Evolutionary conservation across 2,329 filamentous ascomycete genomes (phyloP).

Genomic region (Tolypocladium paradoxum): DNA sequence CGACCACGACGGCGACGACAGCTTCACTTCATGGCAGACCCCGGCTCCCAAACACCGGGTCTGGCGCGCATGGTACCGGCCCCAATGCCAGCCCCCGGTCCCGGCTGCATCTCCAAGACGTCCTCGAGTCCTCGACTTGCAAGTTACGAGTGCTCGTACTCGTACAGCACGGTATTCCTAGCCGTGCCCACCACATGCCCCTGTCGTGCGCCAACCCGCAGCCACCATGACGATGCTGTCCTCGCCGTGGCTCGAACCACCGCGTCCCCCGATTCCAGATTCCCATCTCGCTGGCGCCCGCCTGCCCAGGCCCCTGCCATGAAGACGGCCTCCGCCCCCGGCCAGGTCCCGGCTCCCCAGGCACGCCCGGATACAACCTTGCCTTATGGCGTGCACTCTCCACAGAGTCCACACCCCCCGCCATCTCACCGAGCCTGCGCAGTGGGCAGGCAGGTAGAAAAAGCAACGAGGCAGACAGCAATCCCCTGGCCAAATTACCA

Average conservation of each 20-base stretch:
- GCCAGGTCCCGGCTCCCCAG: not conserved
- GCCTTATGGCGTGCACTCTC: not conserved
- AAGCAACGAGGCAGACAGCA: slow-evolving; percentile 1
- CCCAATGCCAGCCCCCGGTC: not conserved
- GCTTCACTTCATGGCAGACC: not conserved
- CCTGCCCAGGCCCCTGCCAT: not conserved
- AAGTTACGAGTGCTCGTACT: not conserved
- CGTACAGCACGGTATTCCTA: not conserved
- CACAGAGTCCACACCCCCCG: not conserved
- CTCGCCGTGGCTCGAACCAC: not conserved
- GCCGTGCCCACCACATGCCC: not conserved
- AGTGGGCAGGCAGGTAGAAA: slow-evolving; percentile 1
- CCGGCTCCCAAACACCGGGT: not conserved
- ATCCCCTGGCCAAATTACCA: not conserved
- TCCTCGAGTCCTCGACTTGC: not conserved
- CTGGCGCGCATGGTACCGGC: not conserved
- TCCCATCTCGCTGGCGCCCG: not conserved
- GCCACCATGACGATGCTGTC: slow-evolving; percentile 1
- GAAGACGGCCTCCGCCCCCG: not conserved
- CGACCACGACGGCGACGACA: not conserved
- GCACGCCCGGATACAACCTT: not conserved
- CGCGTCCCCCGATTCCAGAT: not conserved
- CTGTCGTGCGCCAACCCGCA: slow-evolving; percentile 1
- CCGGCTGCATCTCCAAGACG: not conserved
- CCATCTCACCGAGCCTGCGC: not conserved